Conservation (phyloP, 1,139 yeast genomes). For the Sugiyamaella sp. region DNA sequence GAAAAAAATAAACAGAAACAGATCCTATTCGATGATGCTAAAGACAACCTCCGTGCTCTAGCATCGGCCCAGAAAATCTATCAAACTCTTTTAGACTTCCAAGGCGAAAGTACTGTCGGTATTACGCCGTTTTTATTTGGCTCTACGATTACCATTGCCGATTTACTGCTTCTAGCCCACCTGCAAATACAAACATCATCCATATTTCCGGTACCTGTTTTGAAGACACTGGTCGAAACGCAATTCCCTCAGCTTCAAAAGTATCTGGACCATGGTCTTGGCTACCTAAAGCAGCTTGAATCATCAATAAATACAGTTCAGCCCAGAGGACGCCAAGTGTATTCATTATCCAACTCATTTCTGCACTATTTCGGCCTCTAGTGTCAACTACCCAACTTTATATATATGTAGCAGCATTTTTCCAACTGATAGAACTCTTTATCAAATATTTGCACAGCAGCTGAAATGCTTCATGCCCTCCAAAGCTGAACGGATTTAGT, state of each 20-base stretch:
- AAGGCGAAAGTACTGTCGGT: neutral
- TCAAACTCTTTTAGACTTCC: conserved; percentile 24
- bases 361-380: conserved; percentile 9
- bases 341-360: conserved; percentile 12
- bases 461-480: too few relatives aligned
- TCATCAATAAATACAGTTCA: neutral
- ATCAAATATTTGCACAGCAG: too few relatives aligned
- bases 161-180: conserved; percentile 37
- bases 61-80: conserved; percentile 47
- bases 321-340: conserved; percentile 14
- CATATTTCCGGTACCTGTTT: conserved; percentile 31
- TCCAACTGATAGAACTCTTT: too few relatives aligned
- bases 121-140: conserved; percentile 23
- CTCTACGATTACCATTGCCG: conserved; percentile 29
- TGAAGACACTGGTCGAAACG: conserved; percentile 29
- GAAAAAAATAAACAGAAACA: conserved; percentile 50
- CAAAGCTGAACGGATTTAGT: conserved; percentile 37
- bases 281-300: neutral
- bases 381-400: neutral
- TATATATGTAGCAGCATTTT: too few relatives aligned
- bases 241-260: conserved; percentile 30
- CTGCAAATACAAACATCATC: conserved; percentile 30
- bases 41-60: conserved; percentile 56
- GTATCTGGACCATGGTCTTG: conserved; percentile 17
- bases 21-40: conserved; percentile 52